Evolutionary conservation across 441 rosid genomes (phyloP).

Genomic region (Geranium incanum): DNA sequence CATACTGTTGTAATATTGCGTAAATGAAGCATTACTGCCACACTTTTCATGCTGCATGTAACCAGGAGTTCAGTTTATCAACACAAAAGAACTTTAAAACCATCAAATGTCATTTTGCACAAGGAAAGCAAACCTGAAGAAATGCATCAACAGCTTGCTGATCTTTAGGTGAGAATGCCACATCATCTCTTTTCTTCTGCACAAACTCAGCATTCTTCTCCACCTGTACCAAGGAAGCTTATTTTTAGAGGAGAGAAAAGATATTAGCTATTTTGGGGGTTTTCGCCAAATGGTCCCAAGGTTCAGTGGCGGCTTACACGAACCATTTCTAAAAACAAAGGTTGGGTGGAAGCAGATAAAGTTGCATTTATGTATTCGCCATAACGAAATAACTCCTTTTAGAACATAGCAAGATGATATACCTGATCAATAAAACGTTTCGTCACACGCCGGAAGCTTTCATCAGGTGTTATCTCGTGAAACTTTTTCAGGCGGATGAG

Average conservation of each 20-base stretch:
- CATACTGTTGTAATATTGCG: constrained; percentile 2
- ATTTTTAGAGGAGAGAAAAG: background rate
- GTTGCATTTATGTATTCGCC: background rate
- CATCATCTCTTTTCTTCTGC: constrained; percentile 75
- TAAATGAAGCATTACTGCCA: background rate
- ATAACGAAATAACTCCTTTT: background rate
- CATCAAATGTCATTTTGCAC: background rate
- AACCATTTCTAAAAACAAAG: background rate
- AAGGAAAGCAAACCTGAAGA: constrained; percentile 44
- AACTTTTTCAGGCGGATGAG: constrained; percentile 56
- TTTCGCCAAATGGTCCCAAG: background rate
- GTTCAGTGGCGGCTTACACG: background rate
- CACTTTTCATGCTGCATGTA: background rate
- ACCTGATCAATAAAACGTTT: constrained; percentile 83
- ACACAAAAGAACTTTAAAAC: background rate
- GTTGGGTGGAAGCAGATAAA: background rate
- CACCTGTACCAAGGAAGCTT: constrained; percentile 34
- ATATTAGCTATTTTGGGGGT: background rate
- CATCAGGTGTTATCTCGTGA: constrained; percentile 46
- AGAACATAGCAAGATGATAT: constrained; percentile 3
- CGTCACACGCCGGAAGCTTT: constrained; percentile 46
- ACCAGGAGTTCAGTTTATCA: background rate
- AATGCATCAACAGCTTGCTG: constrained; percentile 59
- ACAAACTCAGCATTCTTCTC: constrained; percentile 69
- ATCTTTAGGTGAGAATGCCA: constrained; percentile 78